Conservation (phyloP, 768 basidiomycete species). For the Kwoniella mangroviensis region DNA sequence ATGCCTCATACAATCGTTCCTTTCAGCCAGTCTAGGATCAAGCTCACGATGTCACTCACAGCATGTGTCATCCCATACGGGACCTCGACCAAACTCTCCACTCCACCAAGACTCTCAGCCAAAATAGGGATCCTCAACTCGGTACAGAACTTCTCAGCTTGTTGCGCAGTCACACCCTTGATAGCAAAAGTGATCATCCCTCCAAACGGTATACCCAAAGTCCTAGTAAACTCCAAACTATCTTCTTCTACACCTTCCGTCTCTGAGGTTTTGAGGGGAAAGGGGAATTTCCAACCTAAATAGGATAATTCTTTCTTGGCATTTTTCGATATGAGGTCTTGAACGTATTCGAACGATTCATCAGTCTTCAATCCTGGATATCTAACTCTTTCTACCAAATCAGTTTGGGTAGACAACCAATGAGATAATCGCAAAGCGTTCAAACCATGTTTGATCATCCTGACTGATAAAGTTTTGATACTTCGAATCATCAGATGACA, state of each 20-base stretch:
- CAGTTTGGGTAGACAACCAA: constrained; percentile 62
- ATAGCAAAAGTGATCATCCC: constrained; percentile 84
- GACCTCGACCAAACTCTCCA: constrained; percentile 86
- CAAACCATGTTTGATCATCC: constrained; percentile 82
- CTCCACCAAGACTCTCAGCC: constrained; percentile 88
- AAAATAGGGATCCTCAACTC: constrained; percentile 72
- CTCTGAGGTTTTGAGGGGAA: constrained; percentile 30
- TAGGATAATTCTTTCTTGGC: constrained; percentile 69
- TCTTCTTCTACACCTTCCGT: constrained; percentile 27
- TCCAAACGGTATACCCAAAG: constrained; percentile 77
- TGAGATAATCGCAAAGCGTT: constrained; percentile 79
- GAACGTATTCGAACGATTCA: constrained; percentile 70
- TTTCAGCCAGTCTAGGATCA: too few species aligned
- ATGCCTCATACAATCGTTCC: too few species aligned
- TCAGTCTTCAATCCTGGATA: constrained; percentile 81
- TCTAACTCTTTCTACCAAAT: constrained; percentile 74
- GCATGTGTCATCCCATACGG: constrained; percentile 90
- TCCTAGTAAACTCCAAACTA: constrained; percentile 22
- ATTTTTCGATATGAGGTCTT: constrained; percentile 66
- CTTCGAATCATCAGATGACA: constrained; percentile 88
- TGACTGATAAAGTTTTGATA: constrained; percentile 84
- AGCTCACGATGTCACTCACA: constrained; percentile 35
- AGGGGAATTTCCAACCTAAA: constrained; percentile 56
- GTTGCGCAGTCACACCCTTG: constrained; percentile 59
- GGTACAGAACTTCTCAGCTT: constrained; percentile 72